phyloP scores from a whole-genome alignment of 169 alveolate species.

The Eimeria praecox region DNA sequence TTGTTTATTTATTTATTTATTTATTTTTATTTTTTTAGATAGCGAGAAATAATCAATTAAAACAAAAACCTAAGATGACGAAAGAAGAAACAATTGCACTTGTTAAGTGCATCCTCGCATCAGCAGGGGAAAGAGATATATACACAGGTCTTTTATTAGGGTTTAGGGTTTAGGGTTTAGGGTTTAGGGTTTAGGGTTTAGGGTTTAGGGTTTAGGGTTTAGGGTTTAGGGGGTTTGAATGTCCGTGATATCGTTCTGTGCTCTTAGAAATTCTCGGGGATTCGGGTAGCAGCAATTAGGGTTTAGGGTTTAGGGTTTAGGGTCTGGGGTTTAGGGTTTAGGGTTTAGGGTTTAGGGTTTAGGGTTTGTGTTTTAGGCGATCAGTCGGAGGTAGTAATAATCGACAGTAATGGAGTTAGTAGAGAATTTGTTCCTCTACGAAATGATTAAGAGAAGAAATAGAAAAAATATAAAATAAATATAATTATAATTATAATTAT shows the following conservation, averaged over 20 bases:
- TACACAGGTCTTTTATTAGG: conserved; percentile 83
- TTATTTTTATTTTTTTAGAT: background rate
- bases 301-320: background rate
- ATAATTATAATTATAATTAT: no score
- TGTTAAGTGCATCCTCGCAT: conserved; percentile 78
- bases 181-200: conserved; percentile 41
- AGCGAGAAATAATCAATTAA: conserved; percentile 51
- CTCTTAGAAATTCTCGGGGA: background rate
- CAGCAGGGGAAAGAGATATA: conserved; percentile 85
- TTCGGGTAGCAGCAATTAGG: no score
- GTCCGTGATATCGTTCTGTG: background rate
- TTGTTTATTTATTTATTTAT: no score
- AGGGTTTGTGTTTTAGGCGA: conserved; percentile 61
- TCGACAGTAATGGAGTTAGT: conserved; percentile 33
- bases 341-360: conserved; percentile 23
- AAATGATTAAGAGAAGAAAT: background rate
- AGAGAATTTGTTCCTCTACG: conserved; percentile 14
- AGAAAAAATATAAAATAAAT: background rate
- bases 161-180: conserved; percentile 58
- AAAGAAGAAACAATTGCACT: conserved; percentile 70
- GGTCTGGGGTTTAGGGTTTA: background rate
- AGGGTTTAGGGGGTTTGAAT: conserved; percentile 1
- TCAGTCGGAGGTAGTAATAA: conserved; percentile 68
- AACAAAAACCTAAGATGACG: conserved; percentile 53
- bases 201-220: conserved; percentile 55